These are phyloP conservation scores for Quercus bicolor DNA, from an alignment of 306 rosid genomes.

Conservation along the genomic window DNA sequence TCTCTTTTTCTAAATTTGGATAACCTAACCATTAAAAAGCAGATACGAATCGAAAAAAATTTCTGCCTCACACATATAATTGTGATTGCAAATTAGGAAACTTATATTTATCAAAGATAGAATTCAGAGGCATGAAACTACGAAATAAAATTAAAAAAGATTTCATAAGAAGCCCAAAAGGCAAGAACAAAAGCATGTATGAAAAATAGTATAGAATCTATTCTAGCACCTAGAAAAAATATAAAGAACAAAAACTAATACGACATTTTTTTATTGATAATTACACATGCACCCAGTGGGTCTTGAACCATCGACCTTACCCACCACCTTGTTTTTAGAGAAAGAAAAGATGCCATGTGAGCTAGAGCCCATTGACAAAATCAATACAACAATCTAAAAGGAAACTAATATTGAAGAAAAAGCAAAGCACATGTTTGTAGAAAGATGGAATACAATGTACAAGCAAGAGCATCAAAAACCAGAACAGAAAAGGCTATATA, in stretches of 20 bases:
- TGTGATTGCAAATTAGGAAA: background rate
- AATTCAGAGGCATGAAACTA: background rate
- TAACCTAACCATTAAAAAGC: background rate
- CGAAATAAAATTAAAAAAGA: background rate
- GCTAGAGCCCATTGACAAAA: background rate
- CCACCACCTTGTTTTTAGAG: too few relatives aligned
- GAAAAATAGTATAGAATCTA: background rate
- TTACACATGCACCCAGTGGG: background rate
- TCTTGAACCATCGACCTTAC: too few relatives aligned
- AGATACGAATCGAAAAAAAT: background rate
- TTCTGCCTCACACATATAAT: background rate
- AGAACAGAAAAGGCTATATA: background rate
- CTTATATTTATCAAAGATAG: background rate
- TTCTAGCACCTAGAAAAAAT: background rate
- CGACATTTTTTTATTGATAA: background rate
- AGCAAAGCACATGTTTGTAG: background rate
- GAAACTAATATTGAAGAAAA: background rate
- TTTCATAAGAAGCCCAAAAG: background rate
- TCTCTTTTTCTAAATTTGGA: background rate
- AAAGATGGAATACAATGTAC: background rate
- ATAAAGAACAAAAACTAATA: background rate
- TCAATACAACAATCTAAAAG: background rate
- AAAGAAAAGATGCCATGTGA: background rate
- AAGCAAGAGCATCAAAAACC: background rate
- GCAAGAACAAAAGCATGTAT: background rate